phyloP scores from a whole-genome alignment of 2,329 filamentous ascomycete species.

The Monosporascus sp. region DNA sequence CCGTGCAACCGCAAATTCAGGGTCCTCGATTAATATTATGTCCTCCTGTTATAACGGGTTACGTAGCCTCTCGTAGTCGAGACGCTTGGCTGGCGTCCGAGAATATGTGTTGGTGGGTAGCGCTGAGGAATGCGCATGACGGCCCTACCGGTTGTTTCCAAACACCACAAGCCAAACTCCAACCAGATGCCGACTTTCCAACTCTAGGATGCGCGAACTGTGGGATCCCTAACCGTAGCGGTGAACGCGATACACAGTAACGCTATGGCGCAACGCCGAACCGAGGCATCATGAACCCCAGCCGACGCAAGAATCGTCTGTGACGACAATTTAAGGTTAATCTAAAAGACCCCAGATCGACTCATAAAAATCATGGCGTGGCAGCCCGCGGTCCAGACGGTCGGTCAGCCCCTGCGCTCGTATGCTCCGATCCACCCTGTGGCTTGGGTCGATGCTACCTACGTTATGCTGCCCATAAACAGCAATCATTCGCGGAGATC shows the following conservation, averaged over 20 bases:
- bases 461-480: slow-evolving; percentile 2
- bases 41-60: not conserved
- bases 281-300: not conserved
- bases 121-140: no score
- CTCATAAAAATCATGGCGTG: slow-evolving; percentile 31
- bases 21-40: not conserved
- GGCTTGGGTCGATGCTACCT: slow-evolving; percentile 12
- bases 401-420: slow-evolving; percentile 8
- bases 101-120: no score
- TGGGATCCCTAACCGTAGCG: no score
- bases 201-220: no score
- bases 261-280: not conserved
- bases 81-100: not conserved
- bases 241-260: no score
- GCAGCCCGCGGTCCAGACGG: slow-evolving; percentile 5
- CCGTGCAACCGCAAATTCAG: not conserved
- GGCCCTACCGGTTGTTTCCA: no score
- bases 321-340: slow-evolving; percentile 32
- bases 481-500: not conserved
- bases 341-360: slow-evolving; percentile 21
- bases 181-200: no score
- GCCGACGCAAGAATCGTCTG: not conserved
- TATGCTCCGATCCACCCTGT: slow-evolving; percentile 15
- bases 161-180: no score
- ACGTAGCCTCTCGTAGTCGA: not conserved